These are phyloP conservation scores for Ophiostoma pallidulum DNA, from an alignment of 2,329 filamentous ascomycete species.

Conservation along the genomic window DNA sequence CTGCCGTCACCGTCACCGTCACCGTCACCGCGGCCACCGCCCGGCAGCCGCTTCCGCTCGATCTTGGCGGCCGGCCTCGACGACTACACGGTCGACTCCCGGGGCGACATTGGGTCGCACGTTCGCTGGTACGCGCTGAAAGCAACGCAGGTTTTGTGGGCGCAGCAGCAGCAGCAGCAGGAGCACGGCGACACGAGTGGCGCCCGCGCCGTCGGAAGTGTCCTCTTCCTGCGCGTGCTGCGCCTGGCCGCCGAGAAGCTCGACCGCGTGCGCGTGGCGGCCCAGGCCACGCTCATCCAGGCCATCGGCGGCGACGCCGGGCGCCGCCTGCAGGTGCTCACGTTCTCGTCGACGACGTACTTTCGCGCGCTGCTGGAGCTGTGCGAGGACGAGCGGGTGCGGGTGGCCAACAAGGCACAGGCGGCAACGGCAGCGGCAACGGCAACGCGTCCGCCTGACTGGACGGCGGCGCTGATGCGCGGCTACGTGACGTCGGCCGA, in stretches of 20 bases:
- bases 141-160: slow-evolving; percentile 58
- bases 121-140: slow-evolving; percentile 73
- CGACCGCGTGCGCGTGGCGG: slow-evolving; percentile 68
- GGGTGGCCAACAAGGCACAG: too few relatives aligned
- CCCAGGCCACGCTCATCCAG: slow-evolving; percentile 44
- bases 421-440: slow-evolving; percentile 5
- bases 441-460: slow-evolving; percentile 26
- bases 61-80: slow-evolving; percentile 55
- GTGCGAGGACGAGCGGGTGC: slow-evolving; percentile 21
- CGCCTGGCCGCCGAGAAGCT: slow-evolving; percentile 81
- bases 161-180: slow-evolving; percentile 7
- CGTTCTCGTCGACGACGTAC: slow-evolving; percentile 51
- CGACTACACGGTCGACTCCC: slow-evolving; percentile 83
- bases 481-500: slow-evolving; percentile 67
- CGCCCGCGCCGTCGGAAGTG: slow-evolving; percentile 18
- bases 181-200: slow-evolving; percentile 16
- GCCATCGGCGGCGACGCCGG: slow-evolving; percentile 18
- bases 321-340: slow-evolving; percentile 28
- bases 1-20: neutral
- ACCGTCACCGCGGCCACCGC: slow-evolving; percentile 18
- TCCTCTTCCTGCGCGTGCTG: slow-evolving; percentile 42
- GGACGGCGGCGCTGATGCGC: slow-evolving; percentile 48
- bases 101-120: slow-evolving; percentile 83
- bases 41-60: slow-evolving; percentile 32
- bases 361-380: slow-evolving; percentile 46